Base-by-base conservation (phyloP, 2,329 filamentous ascomycete genomes). In the Penicillium sp. region DNA sequence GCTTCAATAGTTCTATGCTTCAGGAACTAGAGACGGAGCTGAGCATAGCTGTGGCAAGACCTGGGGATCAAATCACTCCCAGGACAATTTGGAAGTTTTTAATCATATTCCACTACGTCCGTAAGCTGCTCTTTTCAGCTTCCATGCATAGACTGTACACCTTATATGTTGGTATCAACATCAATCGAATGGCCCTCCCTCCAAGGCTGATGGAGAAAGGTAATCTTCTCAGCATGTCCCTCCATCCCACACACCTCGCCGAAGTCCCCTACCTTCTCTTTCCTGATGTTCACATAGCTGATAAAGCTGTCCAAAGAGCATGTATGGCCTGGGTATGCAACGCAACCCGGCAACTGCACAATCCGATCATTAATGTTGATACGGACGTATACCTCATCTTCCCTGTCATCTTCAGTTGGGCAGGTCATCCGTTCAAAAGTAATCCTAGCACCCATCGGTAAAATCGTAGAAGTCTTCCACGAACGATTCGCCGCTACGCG, bases 301-400 rank as follows among this genome's bases (percentile, higher is more conserved):
- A 71, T 62, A 60, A 85, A 85, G 2, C 78, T 64, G 2, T 61
- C 66, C 16, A 86, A 66, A 16, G 77, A 72, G 70, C 83, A 85
- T 57, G 78, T 82, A 22, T 0, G 47, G 6, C 47, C 82, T 82
- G 35, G 66, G 71, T 16, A 75, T 63, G 64, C 82, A 84, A 24
- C 74, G 77, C 35, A 51, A 11, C 49, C 49, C 33, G 3, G 77
- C 3, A 85, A 65, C 2, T 78, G 76, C 1, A 83, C 78, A 31
- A 85, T 79, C 9, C 79, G 82, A 64, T 87, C 84, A 64, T 87
- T 87, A 66, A 87, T 78, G 47, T 83, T 83, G 58, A 86, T 67
- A 18, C 84, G 78, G 22, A 87, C 74, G 60, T 77, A 85, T 4
- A 60, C 50, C 5, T 73, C 67, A 4, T 51, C 49, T 27, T 51